Conservation (phyloP, 2,329 filamentous ascomycete genomes). For the Colletotrichum tamarilloi region DNA sequence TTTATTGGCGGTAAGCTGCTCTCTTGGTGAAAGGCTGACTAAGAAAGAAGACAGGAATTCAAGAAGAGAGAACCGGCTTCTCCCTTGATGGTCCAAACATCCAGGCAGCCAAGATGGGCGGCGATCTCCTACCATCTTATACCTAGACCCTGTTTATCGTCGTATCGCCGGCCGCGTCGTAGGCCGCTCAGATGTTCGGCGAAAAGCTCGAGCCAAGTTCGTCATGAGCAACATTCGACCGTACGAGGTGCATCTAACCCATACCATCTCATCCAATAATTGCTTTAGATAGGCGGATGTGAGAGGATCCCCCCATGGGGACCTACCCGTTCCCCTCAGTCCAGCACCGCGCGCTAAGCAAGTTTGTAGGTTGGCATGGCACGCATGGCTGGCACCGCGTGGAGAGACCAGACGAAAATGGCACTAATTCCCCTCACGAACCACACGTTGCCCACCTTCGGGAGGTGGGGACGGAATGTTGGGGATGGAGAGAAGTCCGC, state of each 20-base stretch:
- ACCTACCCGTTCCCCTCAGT: background rate
- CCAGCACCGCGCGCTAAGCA: background rate
- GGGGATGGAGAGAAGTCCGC: slow-evolving; percentile 10
- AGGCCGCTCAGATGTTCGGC: background rate
- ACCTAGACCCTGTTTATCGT: background rate
- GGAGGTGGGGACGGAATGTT: slow-evolving; percentile 3
- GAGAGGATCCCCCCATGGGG: slow-evolving; percentile 3
- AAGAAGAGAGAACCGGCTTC: background rate
- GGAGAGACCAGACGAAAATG: background rate
- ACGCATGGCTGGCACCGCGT: background rate
- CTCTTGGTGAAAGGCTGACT: background rate
- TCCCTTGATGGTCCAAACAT: background rate
- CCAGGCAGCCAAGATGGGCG: background rate
- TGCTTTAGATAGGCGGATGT: background rate
- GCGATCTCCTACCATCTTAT: slow-evolving; percentile 19
- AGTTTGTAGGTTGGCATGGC: background rate
- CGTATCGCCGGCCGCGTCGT: background rate
- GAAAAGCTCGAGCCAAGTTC: background rate
- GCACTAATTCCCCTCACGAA: background rate
- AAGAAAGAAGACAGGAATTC: background rate
- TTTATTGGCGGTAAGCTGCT: background rate
- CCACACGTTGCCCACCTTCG: background rate
- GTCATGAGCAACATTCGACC: background rate
- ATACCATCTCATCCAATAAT: slow-evolving; percentile 8
- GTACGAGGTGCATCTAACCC: background rate